Conservation (phyloP, 306 rosid species). For the Dryas alaskensis region DNA sequence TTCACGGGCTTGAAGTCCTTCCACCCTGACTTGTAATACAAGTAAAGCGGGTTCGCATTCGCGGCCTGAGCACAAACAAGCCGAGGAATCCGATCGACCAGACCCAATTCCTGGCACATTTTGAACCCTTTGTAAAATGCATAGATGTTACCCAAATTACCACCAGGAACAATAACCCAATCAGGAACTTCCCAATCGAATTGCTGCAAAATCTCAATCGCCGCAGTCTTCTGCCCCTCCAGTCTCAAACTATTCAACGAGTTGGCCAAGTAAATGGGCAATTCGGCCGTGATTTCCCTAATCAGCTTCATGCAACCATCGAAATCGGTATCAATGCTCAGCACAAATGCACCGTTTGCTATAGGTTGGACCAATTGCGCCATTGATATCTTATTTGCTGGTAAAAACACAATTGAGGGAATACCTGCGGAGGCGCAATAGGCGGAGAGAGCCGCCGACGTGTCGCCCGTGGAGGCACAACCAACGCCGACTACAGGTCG, state of each 20-base stretch:
- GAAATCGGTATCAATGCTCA: slow-evolving; percentile 75
- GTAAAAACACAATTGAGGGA: slow-evolving; percentile 82
- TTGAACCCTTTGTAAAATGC: slow-evolving; percentile 85
- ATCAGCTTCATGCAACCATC: slow-evolving; percentile 88
- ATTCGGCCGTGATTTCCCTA: slow-evolving; percentile 62
- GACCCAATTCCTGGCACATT: slow-evolving; percentile 77
- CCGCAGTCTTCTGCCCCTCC: slow-evolving; percentile 85
- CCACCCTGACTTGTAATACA: slow-evolving; percentile 63
- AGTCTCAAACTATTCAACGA: slow-evolving; percentile 70
- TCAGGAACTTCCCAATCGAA: slow-evolving; percentile 86
- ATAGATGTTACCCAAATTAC: slow-evolving; percentile 73
- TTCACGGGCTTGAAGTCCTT: slow-evolving; percentile 56
- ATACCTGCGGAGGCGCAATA: slow-evolving; percentile 78
- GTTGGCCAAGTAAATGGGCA: slow-evolving; percentile 79
- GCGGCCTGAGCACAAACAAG: slow-evolving; percentile 84
- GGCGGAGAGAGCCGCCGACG: slow-evolving; percentile 77
- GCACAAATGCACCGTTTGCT: slow-evolving; percentile 66
- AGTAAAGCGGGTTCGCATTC: slow-evolving; percentile 72
- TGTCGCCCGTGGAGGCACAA: slow-evolving; percentile 81
- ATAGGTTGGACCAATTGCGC: slow-evolving; percentile 83
- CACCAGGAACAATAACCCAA: slow-evolving; percentile 86
- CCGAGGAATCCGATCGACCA: slow-evolving; percentile 63
- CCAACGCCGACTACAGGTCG: slow-evolving; percentile 75
- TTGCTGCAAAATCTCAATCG: slow-evolving; percentile 79
- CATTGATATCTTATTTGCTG: slow-evolving; percentile 71